phyloP scores from a whole-genome alignment of 331 rosid genomes.

The Cydonia oblonga region DNA sequence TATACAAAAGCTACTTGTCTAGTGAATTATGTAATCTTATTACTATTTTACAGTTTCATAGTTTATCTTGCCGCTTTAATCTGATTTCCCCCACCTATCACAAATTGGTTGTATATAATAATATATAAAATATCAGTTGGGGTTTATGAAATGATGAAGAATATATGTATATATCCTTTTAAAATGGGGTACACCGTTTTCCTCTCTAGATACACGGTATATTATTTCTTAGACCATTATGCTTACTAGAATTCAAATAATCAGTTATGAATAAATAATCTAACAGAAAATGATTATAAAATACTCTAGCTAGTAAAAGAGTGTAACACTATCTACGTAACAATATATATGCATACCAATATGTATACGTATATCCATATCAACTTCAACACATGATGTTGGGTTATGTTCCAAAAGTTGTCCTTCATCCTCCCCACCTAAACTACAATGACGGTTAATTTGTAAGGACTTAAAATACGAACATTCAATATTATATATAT shows the following conservation, averaged over 20 bases:
- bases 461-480: neutral
- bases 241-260: neutral
- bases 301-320: neutral
- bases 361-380: neutral
- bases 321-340: neutral
- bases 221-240: too few species aligned
- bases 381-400: neutral
- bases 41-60: neutral
- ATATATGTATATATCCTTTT: too few species aligned
- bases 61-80: neutral
- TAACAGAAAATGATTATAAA: neutral
- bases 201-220: neutral
- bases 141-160: neutral
- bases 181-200: too few species aligned
- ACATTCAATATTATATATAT: neutral
- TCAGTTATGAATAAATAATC: neutral
- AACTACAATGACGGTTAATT: neutral
- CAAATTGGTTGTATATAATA: neutral
- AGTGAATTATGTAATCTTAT: neutral
- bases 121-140: neutral
- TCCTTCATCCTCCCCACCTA: neutral
- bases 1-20: neutral
- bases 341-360: neutral
- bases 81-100: neutral
- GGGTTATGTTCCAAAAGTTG: neutral